These are phyloP conservation scores for Papiliotrema fonsecae DNA, from an alignment of 1,284 basidiomycete species.

Conservation along the genomic window DNA sequence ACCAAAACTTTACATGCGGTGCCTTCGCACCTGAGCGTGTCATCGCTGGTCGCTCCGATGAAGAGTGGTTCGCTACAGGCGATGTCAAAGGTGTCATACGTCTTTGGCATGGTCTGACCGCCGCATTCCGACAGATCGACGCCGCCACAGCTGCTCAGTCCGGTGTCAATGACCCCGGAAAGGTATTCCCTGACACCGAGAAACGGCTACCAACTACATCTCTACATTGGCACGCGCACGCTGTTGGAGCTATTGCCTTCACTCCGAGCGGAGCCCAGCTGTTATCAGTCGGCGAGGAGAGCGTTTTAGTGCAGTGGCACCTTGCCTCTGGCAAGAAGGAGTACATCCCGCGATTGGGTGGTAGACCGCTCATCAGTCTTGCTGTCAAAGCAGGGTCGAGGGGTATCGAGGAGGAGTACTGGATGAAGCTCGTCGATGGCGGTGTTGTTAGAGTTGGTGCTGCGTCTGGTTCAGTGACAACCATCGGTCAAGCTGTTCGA, in stretches of 20 bases:
- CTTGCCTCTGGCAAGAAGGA: constrained; percentile 77
- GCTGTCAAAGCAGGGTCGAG: constrained; percentile 59
- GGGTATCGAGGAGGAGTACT: constrained; percentile 73
- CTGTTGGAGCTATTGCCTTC: constrained; percentile 84
- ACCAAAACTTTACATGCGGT: constrained; percentile 65
- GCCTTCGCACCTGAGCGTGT: constrained; percentile 69
- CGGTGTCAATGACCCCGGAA: constrained; percentile 6
- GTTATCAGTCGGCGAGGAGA: constrained; percentile 91
- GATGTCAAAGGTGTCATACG: constrained; percentile 79
- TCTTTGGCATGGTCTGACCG: constrained; percentile 85
- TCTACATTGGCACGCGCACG: constrained; percentile 96
- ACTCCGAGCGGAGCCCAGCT: constrained; percentile 88
- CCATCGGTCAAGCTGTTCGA: constrained; percentile 53
- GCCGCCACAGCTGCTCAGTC: constrained; percentile 13
- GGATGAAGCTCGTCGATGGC: constrained; percentile 77
- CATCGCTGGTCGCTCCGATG: constrained; percentile 40
- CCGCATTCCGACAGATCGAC: constrained; percentile 49
- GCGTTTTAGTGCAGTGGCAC: constrained; percentile 94
- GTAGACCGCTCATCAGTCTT: constrained; percentile 62
- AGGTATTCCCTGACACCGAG: constrained; percentile 22
- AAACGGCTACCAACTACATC: constrained; percentile 63
- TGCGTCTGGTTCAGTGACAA: constrained; percentile 66
- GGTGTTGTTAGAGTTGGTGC: constrained; percentile 73
- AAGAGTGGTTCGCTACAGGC: constrained; percentile 92
- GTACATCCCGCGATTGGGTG: constrained; percentile 88